These are phyloP conservation scores for Pseudognaphalium luteoalbum DNA, from an alignment of 129 eudicot genomes.

Conservation along the genomic window DNA sequence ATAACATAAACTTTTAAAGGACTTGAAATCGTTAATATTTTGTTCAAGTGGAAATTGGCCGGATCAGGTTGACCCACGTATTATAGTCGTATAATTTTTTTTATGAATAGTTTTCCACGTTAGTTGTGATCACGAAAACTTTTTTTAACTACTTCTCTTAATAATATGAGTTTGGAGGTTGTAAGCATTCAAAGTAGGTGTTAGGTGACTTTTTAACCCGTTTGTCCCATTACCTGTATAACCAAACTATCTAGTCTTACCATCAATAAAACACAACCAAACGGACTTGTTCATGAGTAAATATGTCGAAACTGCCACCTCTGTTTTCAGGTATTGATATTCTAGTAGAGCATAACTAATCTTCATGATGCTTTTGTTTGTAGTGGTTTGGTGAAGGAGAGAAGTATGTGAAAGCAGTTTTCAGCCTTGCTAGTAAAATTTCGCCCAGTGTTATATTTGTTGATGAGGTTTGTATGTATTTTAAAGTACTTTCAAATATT, in stretches of 20 bases:
- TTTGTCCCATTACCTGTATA: neutral
- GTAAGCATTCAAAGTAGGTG: neutral
- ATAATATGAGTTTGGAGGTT: neutral
- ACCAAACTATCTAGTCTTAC: neutral
- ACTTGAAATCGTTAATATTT: too few relatives aligned
- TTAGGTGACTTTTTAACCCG: neutral
- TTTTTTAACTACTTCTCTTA: too few relatives aligned
- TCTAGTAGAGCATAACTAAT: constrained; percentile 5
- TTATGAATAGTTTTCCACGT: too few relatives aligned
- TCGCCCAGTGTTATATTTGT: constrained; percentile 85
- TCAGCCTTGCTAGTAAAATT: constrained; percentile 86
- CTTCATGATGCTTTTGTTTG: constrained; percentile 13
- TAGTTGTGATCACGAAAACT: too few relatives aligned
- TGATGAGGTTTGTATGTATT: constrained; percentile 67
- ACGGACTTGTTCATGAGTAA: neutral
- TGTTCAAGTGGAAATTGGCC: neutral
- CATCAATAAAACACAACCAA: neutral
- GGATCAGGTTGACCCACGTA: too few relatives aligned
- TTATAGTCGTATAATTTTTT: too few relatives aligned
- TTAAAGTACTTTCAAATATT: neutral
- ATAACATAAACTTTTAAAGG: neutral
- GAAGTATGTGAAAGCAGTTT: constrained; percentile 87
- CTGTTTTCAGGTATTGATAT: neutral
- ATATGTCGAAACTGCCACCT: constrained; percentile 7
- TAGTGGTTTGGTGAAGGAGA: constrained; percentile 99